These are phyloP conservation scores for Neurospora africana DNA, from an alignment of 495 filamentous ascomycete species.

Conservation along the genomic window DNA sequence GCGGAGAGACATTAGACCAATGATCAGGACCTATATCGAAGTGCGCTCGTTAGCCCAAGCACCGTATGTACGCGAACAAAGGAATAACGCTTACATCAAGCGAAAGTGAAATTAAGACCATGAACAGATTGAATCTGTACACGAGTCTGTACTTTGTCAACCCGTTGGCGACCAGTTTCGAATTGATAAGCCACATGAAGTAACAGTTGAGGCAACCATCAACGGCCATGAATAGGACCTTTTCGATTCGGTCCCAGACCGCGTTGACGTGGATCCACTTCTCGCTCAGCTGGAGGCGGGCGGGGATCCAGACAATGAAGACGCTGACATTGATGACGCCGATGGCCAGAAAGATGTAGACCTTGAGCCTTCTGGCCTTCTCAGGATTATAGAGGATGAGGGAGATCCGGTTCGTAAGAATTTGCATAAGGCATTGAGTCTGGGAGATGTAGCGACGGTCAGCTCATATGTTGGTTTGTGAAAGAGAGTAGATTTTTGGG, in stretches of 20 bases:
- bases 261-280: conserved; percentile 26
- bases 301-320: conserved; percentile 41
- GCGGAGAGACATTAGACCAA: conserved; percentile 21
- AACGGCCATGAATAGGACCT: conserved; percentile 36
- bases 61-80: neutral
- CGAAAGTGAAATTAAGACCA: conserved; percentile 37
- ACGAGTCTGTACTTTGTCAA: conserved; percentile 39
- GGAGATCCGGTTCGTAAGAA: conserved; percentile 38
- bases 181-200: conserved; percentile 37
- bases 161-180: conserved; percentile 35
- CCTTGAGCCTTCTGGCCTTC: conserved; percentile 20
- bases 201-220: conserved; percentile 38
- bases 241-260: conserved; percentile 42
- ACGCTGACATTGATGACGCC: conserved; percentile 38
- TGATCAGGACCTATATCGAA: conserved; percentile 12
- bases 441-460: conserved; percentile 5
- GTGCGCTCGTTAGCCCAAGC: neutral
- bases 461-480: neutral
- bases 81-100: conserved; percentile 30
- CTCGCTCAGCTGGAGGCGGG: conserved; percentile 26
- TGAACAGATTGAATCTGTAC: conserved; percentile 39
- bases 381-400: conserved; percentile 29
- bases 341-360: conserved; percentile 27
- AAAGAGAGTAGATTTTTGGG: neutral
- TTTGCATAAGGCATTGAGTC: conserved; percentile 36